A percentile compares a stretch with the other conserved stretches of the same genome.
Evolutionary conservation across 2,329 filamentous ascomycete species (phyloP).

Genomic region (Alternaria brassicae): DNA sequence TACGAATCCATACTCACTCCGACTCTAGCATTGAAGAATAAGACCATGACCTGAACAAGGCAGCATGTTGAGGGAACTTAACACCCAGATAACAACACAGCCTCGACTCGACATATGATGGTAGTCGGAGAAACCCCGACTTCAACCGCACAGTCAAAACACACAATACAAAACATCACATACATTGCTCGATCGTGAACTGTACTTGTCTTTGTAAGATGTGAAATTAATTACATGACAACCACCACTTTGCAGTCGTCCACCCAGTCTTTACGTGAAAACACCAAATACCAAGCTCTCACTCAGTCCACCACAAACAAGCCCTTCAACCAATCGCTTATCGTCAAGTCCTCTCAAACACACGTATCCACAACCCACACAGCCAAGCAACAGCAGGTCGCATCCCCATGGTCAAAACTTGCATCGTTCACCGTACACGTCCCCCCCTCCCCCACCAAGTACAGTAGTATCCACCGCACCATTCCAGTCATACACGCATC

Average conservation of each 20-base stretch:
- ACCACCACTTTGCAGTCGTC: neutral
- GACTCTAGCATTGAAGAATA: constrained; percentile 40
- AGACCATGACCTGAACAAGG: constrained; percentile 11
- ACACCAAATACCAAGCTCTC: neutral
- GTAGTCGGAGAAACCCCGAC: neutral
- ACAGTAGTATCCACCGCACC: constrained; percentile 2
- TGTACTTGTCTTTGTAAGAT: neutral
- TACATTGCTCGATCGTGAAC: neutral
- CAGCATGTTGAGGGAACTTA: constrained; percentile 1
- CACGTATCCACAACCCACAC: constrained; percentile 1
- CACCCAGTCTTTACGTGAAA: neutral
- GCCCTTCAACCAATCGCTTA: neutral
- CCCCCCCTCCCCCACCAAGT: neutral
- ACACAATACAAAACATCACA: neutral
- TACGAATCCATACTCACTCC: constrained; percentile 29
- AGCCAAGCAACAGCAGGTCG: neutral
- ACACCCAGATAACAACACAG: constrained; percentile 24
- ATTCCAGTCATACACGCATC: constrained; percentile 17
- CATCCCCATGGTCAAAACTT: constrained; percentile 2
- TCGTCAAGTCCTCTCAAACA: neutral
- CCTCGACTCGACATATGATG: neutral
- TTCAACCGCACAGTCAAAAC: neutral
- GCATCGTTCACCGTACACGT: constrained; percentile 1
- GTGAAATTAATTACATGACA: neutral
- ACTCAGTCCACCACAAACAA: neutral